Evolutionary conservation across 768 basidiomycete species (phyloP), one percentile per base, ranked within the genome.

Genomic region (Rhodotorula sphaerocarpa): DNA sequence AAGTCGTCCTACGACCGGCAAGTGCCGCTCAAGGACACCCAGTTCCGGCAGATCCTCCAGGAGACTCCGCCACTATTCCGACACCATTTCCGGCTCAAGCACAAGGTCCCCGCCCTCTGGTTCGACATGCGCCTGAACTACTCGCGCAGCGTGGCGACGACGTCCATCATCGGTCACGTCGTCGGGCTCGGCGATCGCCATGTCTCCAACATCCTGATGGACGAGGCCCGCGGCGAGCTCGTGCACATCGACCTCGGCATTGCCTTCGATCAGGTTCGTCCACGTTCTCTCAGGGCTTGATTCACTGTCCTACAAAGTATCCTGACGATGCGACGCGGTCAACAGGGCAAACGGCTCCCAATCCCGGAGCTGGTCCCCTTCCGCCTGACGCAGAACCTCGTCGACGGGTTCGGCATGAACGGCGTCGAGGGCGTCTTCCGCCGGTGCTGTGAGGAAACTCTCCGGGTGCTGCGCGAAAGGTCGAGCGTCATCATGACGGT

Each of bases 211-310:
- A 93, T 99, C 70, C 79, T 99, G 48, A 78, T 97, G 48, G 91
- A 97, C 74, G 82, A 82, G 51, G 74, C 74, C 31, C 84, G 82
- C 14, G 93, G 93, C 21, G 90, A 97, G 72, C 80, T 92, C 48
- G 84, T 97, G 11, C 91, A 95, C 74, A 99, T 99, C 56, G 93
- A 99, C 75, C 79, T 97, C 1, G 93, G 93, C 1, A 90, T 97
- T 62, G 90, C 91, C 0, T 97, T 99, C 75, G 95, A 95, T 63
- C 88, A 64, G 69, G 79, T 72, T 45, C 52, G 30, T 36, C 23
- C 28, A 20, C 36, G n/a, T 25, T 63, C 21, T 18, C 27, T 43
- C 6, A 23, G 36, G 36, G 10, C 10, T 9, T 39, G 36, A 39
- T 7, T 46, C 41, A 7, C 25, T 39, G n/a, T 33, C 14, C 42